Evolutionary conservation across 306 rosid genomes (phyloP).

Genomic region (Neltuma alba): DNA sequence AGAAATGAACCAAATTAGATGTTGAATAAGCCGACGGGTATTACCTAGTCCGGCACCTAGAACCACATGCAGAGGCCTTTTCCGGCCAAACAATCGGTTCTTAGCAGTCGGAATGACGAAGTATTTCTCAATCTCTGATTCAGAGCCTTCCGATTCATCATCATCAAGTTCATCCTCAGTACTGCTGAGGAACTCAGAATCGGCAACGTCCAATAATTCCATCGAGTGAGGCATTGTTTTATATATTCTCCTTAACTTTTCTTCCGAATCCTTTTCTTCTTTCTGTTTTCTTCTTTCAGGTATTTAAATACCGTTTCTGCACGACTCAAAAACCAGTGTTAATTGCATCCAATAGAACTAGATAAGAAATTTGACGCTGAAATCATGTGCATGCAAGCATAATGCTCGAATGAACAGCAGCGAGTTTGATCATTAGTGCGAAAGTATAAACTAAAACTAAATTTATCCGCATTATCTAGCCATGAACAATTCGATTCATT

Average conservation of each 20-base stretch:
- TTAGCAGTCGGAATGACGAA: constrained; percentile 39
- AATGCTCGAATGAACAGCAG: neutral
- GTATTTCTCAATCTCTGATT: constrained; percentile 48
- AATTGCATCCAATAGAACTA: constrained; percentile 1
- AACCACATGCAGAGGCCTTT: constrained; percentile 55
- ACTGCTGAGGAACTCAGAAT: constrained; percentile 46
- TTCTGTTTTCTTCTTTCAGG: neutral
- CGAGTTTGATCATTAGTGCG: no score
- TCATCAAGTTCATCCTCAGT: constrained; percentile 40
- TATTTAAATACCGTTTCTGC: constrained; percentile 20
- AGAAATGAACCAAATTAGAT: neutral
- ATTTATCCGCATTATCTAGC: neutral
- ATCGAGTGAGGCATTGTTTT: constrained; percentile 35
- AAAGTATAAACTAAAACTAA: neutral
- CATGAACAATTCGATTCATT: neutral
- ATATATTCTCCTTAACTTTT: neutral
- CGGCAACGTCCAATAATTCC: constrained; percentile 56
- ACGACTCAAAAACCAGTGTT: neutral
- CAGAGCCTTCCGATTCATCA: constrained; percentile 49
- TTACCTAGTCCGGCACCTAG: constrained; percentile 64
- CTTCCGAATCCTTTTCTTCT: constrained; percentile 18
- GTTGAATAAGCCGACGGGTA: neutral
- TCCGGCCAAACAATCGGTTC: constrained; percentile 60
- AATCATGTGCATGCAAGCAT: constrained; percentile 22
- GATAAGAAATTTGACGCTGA: neutral